A percentile compares a stretch with the other conserved stretches of the same genome.
Evolutionary conservation across 371 early-diverging fungal genomes (phyloP).

Genomic region (Batkoa obscura): DNA sequence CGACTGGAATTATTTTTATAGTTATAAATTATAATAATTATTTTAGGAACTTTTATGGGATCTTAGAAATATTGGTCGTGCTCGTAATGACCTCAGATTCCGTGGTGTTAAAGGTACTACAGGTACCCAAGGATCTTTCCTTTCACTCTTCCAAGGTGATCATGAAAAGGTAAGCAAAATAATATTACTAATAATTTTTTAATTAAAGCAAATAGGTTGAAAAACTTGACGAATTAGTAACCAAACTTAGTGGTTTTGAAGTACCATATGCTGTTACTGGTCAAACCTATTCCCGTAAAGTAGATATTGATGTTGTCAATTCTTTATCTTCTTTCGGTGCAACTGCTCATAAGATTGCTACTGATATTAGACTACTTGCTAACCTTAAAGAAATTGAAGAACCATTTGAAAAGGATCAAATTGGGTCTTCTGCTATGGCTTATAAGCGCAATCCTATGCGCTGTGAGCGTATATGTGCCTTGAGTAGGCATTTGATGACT

Average conservation of each 20-base stretch:
- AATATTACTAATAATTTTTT: too few species aligned
- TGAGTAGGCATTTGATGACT: slow-evolving; percentile 91
- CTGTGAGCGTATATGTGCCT: slow-evolving; percentile 86
- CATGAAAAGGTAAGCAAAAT: slow-evolving; percentile 41
- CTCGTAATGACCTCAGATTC: slow-evolving; percentile 72
- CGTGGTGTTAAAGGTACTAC: slow-evolving; percentile 98
- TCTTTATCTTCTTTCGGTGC: slow-evolving; percentile 85
- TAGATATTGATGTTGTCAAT: slow-evolving; percentile 80
- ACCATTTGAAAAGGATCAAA: slow-evolving; percentile 96
- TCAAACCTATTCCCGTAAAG: slow-evolving; percentile 95
- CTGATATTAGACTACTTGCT: slow-evolving; percentile 88
- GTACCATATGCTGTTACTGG: slow-evolving; percentile 83
- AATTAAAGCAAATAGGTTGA: slow-evolving; percentile 10
- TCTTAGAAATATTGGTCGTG: slow-evolving; percentile 78
- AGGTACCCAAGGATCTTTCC: slow-evolving; percentile 94
- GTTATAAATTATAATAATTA: too few species aligned
- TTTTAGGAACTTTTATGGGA: slow-evolving; percentile 81
- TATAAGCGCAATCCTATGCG: slow-evolving; percentile 99
- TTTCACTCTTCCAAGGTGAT: slow-evolving; percentile 86
- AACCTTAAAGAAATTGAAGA: slow-evolving; percentile 96
- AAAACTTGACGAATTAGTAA: slow-evolving; percentile 73
- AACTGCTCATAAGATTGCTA: slow-evolving; percentile 91
- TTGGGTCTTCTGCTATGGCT: slow-evolving; percentile 96
- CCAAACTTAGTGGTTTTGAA: slow-evolving; percentile 73
- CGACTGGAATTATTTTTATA: not conserved